These are phyloP conservation scores for Tetrapisispora iriomotensis DNA, from an alignment of 805 yeast genomes.

Conservation along the genomic window DNA sequence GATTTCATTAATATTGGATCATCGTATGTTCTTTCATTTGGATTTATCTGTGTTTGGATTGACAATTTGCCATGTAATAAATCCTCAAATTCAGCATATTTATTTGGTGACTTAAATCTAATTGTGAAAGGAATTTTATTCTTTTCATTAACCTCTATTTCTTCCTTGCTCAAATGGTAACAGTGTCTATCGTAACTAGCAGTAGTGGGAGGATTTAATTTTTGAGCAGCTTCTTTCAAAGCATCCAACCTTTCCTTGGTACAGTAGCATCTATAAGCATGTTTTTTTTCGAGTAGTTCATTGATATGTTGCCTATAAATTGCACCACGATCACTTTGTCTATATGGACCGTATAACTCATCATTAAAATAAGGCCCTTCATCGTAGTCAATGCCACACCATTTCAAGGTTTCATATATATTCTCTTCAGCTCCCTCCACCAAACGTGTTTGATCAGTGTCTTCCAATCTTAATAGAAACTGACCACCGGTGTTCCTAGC, in stretches of 20 bases:
- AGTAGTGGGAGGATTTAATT: constrained; percentile 76
- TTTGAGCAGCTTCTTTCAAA: constrained; percentile 63
- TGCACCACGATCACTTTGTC: constrained; percentile 69
- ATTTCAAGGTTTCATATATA: constrained; percentile 60
- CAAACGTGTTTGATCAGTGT: constrained; percentile 77
- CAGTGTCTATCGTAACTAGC: constrained; percentile 89
- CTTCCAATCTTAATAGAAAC: constrained; percentile 78
- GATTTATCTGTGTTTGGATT: constrained; percentile 71
- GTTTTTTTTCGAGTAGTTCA: constrained; percentile 47
- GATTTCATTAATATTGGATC: constrained; percentile 85
- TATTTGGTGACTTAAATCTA: constrained; percentile 67
- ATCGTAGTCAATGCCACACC: constrained; percentile 71
- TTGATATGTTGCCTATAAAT: constrained; percentile 58
- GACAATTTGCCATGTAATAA: constrained; percentile 67
- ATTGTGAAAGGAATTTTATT: constrained; percentile 41
- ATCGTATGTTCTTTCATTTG: constrained; percentile 65
- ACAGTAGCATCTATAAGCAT: constrained; percentile 84
- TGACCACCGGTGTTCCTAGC: constrained; percentile 75
- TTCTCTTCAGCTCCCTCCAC: constrained; percentile 76
- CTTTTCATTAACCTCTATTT: constrained; percentile 30
- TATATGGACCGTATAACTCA: constrained; percentile 76
- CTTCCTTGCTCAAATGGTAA: constrained; percentile 34
- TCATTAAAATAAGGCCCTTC: constrained; percentile 81
- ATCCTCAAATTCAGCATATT: constrained; percentile 60
- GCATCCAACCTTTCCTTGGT: constrained; percentile 63